A percentile compares a stretch with the other conserved stretches of the same genome.
These are phyloP conservation scores for Vitis hybrid DNA, from an alignment of 177 flowering plant species.

Conservation along the genomic window DNA sequence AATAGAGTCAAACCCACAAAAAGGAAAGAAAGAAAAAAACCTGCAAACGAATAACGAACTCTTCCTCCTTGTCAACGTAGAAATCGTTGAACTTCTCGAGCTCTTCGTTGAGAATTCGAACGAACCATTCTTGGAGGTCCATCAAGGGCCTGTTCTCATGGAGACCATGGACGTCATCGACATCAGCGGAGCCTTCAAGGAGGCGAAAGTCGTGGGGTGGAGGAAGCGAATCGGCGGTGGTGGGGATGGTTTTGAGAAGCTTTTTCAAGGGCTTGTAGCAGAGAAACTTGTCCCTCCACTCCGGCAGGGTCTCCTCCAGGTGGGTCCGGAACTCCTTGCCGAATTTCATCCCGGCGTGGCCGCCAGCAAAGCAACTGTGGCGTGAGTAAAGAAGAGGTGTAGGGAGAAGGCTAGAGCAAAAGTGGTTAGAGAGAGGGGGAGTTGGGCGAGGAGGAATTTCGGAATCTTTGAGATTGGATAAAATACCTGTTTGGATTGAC, in stretches of 20 bases:
- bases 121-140: slow-evolving; percentile 62
- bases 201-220: slow-evolving; percentile 1
- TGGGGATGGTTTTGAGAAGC: slow-evolving; percentile 56
- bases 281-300: slow-evolving; percentile 83
- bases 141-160: slow-evolving; percentile 13
- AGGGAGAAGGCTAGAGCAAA: neutral
- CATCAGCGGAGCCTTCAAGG: neutral
- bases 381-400: too few relatives aligned
- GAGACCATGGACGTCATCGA: neutral
- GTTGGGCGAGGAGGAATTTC: neutral
- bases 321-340: slow-evolving; percentile 74
- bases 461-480: neutral
- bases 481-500: too few relatives aligned
- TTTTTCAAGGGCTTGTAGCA: slow-evolving; percentile 80
- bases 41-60: slow-evolving; percentile 78
- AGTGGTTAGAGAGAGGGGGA: neutral
- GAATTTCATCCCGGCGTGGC: slow-evolving; percentile 33
- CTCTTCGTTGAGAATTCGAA: slow-evolving; percentile 67
- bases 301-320: slow-evolving; percentile 76
- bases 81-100: slow-evolving; percentile 89
- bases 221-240: slow-evolving; percentile 13
- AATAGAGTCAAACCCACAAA: neutral
- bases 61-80: slow-evolving; percentile 87
- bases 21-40: slow-evolving; percentile 19
- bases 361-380: too few relatives aligned